Evolutionary conservation across 768 basidiomycete genomes (phyloP), one percentile per base, ranked within the genome.

Genomic region (Cantharellus anzutake): DNA sequence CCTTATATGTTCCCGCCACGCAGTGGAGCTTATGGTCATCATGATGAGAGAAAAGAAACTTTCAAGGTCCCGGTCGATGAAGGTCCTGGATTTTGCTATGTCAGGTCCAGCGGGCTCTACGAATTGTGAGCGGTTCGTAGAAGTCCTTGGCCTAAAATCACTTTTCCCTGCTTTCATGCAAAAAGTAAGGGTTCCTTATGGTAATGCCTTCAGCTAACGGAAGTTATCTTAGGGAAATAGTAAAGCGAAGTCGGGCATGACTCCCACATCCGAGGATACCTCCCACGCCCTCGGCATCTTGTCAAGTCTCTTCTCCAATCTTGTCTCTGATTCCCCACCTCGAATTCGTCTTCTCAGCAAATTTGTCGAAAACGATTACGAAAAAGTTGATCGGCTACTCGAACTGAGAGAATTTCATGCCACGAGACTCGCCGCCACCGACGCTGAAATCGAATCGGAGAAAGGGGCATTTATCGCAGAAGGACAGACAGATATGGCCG

Each of bases 111-210:
- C 82, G 57, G 81, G 92, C 40, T 73, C 82, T 1, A 72, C 75
- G 7, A 72, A 81, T 5, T 96, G 92, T 69, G 81, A 85, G 67
- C 78, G 79, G 41, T 98, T 99, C 66, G 79, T 99, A 4, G 90
- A 94, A 60, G 83, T 80, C 0, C 72, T 83, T 1, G 96, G 94
- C 0, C 72, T 99, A 50, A 97, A 92, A 72, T 85, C 83, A 1
- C 71, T 99, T 51, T 99, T 98, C 68, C 78, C 87, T 0, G 80
- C 83, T 0, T 84, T 98, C 61, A 94, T 98, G 90, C 87, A 90
- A 70, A 94, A 94, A 78, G 90, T 89, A 60, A 61, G 73, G 61
- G 50, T 60, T 39, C n/a, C 14, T 7, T 48, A 11, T 56, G 20
- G 20, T 60, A 59, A 59, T 40, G 39, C 56, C 41, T 14, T 57